phyloP scores from a whole-genome alignment of 441 rosid species.

The Dalechampia spathulata region DNA sequence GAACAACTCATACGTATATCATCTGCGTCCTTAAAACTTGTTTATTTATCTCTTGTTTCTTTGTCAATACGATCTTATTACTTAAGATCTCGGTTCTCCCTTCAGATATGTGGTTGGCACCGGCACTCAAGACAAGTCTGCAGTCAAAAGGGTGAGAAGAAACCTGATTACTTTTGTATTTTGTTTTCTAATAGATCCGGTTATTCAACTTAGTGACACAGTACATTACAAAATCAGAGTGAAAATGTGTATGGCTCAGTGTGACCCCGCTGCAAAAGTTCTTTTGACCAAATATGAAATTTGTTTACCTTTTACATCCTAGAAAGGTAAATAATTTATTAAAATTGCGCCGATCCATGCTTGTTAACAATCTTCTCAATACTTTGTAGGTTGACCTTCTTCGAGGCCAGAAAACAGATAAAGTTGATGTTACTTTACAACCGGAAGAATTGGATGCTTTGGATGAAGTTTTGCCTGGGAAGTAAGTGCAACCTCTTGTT shows the following conservation, averaged over 20 bases:
- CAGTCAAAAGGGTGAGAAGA: conserved; percentile 80
- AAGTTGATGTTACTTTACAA: conserved; percentile 77
- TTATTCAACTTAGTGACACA: neutral
- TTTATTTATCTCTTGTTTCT: neutral
- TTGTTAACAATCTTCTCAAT: neutral
- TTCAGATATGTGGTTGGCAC: conserved; percentile 64
- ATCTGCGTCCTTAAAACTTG: neutral
- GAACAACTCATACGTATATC: conserved; percentile 79
- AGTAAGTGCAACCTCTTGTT: conserved; percentile 42
- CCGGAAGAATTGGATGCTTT: conserved; percentile 92
- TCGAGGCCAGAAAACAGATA: conserved; percentile 86
- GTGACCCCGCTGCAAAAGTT: no score
- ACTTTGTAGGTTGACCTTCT: conserved; percentile 69
- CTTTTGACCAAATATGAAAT: neutral
- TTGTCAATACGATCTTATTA: neutral
- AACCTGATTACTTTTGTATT: neutral
- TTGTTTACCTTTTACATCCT: neutral
- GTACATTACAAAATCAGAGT: neutral
- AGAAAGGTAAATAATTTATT: no score
- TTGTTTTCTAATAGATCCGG: neutral
- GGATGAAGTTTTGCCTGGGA: conserved; percentile 90
- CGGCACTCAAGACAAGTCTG: conserved; percentile 81
- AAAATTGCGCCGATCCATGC: neutral
- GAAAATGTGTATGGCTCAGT: neutral
- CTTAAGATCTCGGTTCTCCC: conserved; percentile 1